Base-by-base conservation (phyloP, 257 asterid species). In the Parsonsia alboflavescens region DNA sequence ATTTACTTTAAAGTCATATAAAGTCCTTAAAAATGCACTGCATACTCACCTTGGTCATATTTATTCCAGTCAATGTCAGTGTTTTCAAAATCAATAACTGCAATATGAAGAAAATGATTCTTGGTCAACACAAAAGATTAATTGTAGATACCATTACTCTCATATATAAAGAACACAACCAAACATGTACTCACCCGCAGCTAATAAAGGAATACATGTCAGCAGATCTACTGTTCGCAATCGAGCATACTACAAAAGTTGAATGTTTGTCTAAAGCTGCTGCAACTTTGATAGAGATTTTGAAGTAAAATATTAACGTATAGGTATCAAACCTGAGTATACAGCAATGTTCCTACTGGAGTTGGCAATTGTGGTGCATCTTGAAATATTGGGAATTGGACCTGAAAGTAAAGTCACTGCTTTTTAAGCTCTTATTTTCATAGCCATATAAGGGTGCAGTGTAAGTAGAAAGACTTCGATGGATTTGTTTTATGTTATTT, bases 31-130 rank as follows among this genome's bases (percentile, higher is more conserved):
- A 15, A 48, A n/a, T n/a, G n/a, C n/a, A n/a, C n/a, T 73, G 63
- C 11, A 78, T 49, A 17, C 88, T 82, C 81, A 89, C 95, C 65
- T 9, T 84, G 78, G 73, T 89, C 90, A 17, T 87, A 89, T 75
- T 89, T 89, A 78, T 82, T 81, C 92, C 90, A 85, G 45, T 88
- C 82, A 33, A 80, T 44, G 62, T 89, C 90, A 3, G 90, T 87
- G 82, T 87, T 87, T 80, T 89, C 89, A 80, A 86, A 89, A 80
- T 86, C 92, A 58, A 89, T 83, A 67, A 86, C 93, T 87, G 89
- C 84, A 83, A 75, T 70, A n/a, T 67, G 45, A 85, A 75, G 72
- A 71, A 48, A 66, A 42, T 33, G 53, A 12, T 46, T 11, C 49
- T 71, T 30, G 4, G 19, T 58, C 12, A 75, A 13, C 21, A n/a